Evolutionary conservation across 495 filamentous ascomycete genomes (phyloP).

Genomic region (Penicillium fimorum): DNA sequence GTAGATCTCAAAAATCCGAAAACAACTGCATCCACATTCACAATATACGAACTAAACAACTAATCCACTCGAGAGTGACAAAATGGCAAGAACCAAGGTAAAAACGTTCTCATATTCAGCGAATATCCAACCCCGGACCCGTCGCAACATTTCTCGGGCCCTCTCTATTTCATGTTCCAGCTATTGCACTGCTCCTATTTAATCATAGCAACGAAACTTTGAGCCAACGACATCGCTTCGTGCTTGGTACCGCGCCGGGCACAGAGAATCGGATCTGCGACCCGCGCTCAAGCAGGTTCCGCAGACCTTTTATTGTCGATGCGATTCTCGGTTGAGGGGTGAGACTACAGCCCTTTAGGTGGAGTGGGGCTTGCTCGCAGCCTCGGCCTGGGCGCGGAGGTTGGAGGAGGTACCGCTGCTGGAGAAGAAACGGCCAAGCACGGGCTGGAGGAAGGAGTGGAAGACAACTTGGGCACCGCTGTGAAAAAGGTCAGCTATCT

Average conservation of each 20-base stretch:
- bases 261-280: constrained; percentile 23
- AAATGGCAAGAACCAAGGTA: constrained; percentile 6
- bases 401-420: constrained; percentile 76
- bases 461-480: constrained; percentile 96
- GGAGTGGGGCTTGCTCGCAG: constrained; percentile 55
- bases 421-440: constrained; percentile 87
- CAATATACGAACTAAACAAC: constrained; percentile 6
- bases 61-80: constrained; percentile 2
- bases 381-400: constrained; percentile 87
- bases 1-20: background rate
- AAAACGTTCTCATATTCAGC: constrained; percentile 8
- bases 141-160: constrained; percentile 4
- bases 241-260: constrained; percentile 5
- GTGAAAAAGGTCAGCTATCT: constrained; percentile 26
- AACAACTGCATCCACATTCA: background rate
- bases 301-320: constrained; percentile 15
- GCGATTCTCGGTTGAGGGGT: constrained; percentile 20
- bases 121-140: constrained; percentile 7
- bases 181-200: constrained; percentile 1
- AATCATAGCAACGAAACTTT: constrained; percentile 12
- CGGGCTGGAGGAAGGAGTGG: constrained; percentile 88
- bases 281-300: constrained; percentile 7
- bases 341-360: constrained; percentile 19
- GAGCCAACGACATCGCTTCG: constrained; percentile 13
- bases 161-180: constrained; percentile 13